Conservation (phyloP, 495 filamentous ascomycete genomes). For the Elasticomyces elasticus region DNA sequence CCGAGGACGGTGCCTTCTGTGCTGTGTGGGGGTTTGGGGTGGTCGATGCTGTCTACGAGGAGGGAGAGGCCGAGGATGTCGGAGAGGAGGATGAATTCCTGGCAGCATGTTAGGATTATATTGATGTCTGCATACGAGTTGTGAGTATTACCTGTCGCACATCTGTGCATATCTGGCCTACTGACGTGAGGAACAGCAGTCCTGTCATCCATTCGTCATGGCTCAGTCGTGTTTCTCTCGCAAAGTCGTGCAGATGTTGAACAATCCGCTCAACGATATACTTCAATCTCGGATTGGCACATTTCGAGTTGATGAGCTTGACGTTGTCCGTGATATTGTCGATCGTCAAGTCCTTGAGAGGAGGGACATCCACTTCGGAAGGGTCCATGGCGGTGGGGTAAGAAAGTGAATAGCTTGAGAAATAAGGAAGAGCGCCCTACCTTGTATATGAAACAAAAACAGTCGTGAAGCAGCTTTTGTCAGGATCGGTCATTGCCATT, state of each 20-base stretch:
- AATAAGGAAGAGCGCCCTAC: neutral
- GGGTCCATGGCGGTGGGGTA: constrained; percentile 20
- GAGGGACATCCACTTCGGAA: constrained; percentile 28
- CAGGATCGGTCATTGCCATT: neutral
- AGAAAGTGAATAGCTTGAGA: neutral
- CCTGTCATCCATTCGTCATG: constrained; percentile 35
- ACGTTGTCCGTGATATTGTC: constrained; percentile 40
- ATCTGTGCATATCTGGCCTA: constrained; percentile 36
- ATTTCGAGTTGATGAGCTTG: constrained; percentile 32
- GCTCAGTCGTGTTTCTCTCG: constrained; percentile 33
- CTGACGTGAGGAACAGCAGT: constrained; percentile 33
- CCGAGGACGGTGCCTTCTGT: constrained; percentile 88
- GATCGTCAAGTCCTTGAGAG: constrained; percentile 35
- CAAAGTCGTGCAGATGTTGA: constrained; percentile 36
- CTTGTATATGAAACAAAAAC: neutral
- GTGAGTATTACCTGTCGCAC: constrained; percentile 31
- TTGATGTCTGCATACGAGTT: too few relatives aligned
- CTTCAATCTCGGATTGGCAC: constrained; percentile 29
- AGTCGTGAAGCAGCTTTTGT: neutral
- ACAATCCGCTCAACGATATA: constrained; percentile 35
- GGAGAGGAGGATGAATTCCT: constrained; percentile 93
- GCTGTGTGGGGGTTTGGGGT: constrained; percentile 64
- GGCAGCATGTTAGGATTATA: too few relatives aligned
- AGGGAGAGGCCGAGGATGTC: constrained; percentile 84
- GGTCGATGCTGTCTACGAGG: constrained; percentile 83